Evolutionary conservation across 805 yeast genomes (phyloP).

Genomic region (Torulaspora franciscae): DNA sequence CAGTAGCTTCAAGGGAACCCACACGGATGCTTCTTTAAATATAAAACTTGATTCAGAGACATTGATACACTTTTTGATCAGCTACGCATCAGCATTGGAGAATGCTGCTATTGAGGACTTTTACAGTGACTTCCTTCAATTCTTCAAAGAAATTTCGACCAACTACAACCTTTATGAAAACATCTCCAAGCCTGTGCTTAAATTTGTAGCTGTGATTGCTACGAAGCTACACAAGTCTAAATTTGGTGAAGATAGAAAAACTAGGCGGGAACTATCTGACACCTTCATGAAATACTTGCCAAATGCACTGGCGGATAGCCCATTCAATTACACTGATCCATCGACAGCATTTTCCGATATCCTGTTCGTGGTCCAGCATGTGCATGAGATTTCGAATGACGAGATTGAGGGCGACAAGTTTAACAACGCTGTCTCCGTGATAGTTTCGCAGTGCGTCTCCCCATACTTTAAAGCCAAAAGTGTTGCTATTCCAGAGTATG

Average conservation of each 20-base stretch:
- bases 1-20: slow-evolving; percentile 16
- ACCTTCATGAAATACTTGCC: slow-evolving; percentile 38
- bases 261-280: slow-evolving; percentile 52
- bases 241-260: slow-evolving; percentile 56
- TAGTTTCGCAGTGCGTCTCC: slow-evolving; percentile 49
- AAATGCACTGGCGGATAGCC: slow-evolving; percentile 26
- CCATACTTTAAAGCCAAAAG: slow-evolving; percentile 49
- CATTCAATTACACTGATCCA: slow-evolving; percentile 19
- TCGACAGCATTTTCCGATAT: slow-evolving; percentile 14
- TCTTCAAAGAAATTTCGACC: slow-evolving; percentile 53
- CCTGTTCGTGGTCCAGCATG: slow-evolving; percentile 15
- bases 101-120: slow-evolving; percentile 76
- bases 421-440: slow-evolving; percentile 43
- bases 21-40: slow-evolving; percentile 42
- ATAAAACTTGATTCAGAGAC: slow-evolving; percentile 43
- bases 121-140: slow-evolving; percentile 54
- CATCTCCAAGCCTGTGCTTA: slow-evolving; percentile 50
- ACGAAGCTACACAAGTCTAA: slow-evolving; percentile 53
- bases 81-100: slow-evolving; percentile 62
- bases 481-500: slow-evolving; percentile 38
- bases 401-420: slow-evolving; percentile 48
- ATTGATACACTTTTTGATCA: slow-evolving; percentile 50
- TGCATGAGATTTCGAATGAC: slow-evolving; percentile 26
- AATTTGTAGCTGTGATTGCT: slow-evolving; percentile 48
- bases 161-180: slow-evolving; percentile 45